These are phyloP conservation scores for Arxiozyma heterogenica DNA, from an alignment of 1,139 yeast genomes.

Conservation along the genomic window DNA sequence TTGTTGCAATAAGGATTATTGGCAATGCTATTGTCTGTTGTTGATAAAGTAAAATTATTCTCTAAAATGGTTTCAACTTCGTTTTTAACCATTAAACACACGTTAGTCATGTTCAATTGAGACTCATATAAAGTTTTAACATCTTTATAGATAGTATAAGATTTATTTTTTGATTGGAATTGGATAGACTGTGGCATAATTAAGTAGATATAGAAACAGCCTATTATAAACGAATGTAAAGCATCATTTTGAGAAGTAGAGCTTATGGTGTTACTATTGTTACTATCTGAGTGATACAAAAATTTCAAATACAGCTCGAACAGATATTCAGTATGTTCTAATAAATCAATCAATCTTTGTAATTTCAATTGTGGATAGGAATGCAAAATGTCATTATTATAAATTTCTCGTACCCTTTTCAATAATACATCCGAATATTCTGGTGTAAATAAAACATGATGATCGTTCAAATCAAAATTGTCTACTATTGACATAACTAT, in stretches of 20 bases:
- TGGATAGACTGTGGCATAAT: conserved; percentile 34
- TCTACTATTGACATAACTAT: not conserved
- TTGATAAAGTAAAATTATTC: not conserved
- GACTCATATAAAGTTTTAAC: conserved; percentile 31
- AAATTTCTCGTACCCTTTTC: conserved; percentile 24
- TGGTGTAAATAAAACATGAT: conserved; percentile 28
- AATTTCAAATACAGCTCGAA: conserved; percentile 26
- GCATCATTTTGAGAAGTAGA: conserved; percentile 15
- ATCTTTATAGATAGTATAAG: conserved; percentile 31
- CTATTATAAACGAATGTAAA: conserved; percentile 30
- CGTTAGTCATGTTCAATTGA: conserved; percentile 34
- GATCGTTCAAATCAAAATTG: not conserved
- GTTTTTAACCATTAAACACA: conserved; percentile 28
- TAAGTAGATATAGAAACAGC: conserved; percentile 31
- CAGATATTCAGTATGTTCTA: conserved; percentile 28
- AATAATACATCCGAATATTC: conserved; percentile 30
- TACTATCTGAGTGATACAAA: conserved; percentile 4
- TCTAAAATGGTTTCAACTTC: conserved; percentile 25
- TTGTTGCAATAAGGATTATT: conserved; percentile 1
- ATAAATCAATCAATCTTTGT: conserved; percentile 28
- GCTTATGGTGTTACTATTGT: not conserved
- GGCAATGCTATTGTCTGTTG: conserved; percentile 6
- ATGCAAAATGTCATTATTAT: conserved; percentile 26
- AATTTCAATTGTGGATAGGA: conserved; percentile 24
- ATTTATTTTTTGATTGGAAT: conserved; percentile 34